These are phyloP conservation scores for Plasmodium coatneyi DNA, from an alignment of 169 alveolate genomes.

Conservation along the genomic window DNA sequence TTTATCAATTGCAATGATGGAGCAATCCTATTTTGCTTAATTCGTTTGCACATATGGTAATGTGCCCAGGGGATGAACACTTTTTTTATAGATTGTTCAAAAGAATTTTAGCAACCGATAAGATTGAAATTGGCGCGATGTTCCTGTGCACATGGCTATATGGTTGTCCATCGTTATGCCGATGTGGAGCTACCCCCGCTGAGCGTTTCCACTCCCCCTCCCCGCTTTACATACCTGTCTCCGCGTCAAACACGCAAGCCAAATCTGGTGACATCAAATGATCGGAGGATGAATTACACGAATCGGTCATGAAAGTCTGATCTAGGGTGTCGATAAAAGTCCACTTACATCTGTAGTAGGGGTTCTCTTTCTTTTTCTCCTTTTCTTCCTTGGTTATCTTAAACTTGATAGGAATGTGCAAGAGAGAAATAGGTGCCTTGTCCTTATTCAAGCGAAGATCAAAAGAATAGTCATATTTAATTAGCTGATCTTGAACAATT, in stretches of 20 bases:
- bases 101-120: not conserved
- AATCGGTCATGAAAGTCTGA: constrained; percentile 7
- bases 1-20: not conserved
- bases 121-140: not conserved
- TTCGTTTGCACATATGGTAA: not conserved
- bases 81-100: not conserved
- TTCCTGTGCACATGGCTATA: not conserved
- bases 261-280: constrained; percentile 59
- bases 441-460: constrained; percentile 78
- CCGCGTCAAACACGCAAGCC: constrained; percentile 67
- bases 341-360: constrained; percentile 61
- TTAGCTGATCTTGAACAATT: constrained; percentile 77
- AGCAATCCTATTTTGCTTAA: not conserved
- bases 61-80: not conserved
- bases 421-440: constrained; percentile 70
- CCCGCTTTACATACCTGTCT: constrained; percentile 17
- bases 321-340: constrained; percentile 31
- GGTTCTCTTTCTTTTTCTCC: constrained; percentile 25
- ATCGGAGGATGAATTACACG: constrained; percentile 8
- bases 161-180: not conserved
- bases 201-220: not conserved
- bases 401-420: constrained; percentile 31
- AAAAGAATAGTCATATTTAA: constrained; percentile 75
- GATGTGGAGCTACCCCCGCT: not conserved
- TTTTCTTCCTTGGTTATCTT: constrained; percentile 51